These are phyloP conservation scores for Fusarium sp. DNA, from an alignment of 2,329 filamentous ascomycete genomes.

Conservation along the genomic window DNA sequence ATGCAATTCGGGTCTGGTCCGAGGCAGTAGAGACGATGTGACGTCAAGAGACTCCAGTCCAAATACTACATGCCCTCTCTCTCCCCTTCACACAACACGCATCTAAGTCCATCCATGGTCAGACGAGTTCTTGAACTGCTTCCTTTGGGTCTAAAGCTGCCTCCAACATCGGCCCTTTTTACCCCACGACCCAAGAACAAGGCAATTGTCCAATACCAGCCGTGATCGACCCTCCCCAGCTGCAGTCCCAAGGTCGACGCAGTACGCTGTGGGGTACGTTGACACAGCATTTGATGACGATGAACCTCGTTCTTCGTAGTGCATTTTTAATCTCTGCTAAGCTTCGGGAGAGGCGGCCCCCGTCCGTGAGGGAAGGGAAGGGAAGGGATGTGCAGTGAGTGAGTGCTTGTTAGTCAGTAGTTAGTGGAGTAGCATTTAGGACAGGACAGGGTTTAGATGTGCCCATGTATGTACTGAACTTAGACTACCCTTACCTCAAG, in stretches of 20 bases:
- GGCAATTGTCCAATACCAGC: slow-evolving; percentile 23
- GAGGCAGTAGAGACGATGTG: background rate
- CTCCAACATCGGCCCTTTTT: slow-evolving; percentile 38
- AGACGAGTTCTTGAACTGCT: background rate
- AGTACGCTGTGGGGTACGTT: slow-evolving; percentile 25
- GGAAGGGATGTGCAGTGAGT: slow-evolving; percentile 15
- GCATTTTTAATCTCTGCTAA: background rate
- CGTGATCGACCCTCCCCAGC: slow-evolving; percentile 19
- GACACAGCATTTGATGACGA: slow-evolving; percentile 19
- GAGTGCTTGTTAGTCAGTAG: background rate
- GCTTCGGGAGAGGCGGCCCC: background rate
- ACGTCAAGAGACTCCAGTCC: slow-evolving; percentile 4
- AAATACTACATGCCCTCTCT: background rate
- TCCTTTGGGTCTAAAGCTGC: background rate
- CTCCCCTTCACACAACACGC: background rate
- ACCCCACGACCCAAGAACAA: slow-evolving; percentile 23
- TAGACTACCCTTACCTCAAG: background rate
- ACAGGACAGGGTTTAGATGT: background rate
- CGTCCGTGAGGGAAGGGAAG: background rate
- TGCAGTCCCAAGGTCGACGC: background rate
- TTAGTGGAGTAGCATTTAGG: background rate
- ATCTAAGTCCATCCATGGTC: background rate
- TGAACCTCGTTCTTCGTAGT: background rate
- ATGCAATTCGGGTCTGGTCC: background rate
- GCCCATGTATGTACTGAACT: background rate